Evolutionary conservation across 176 grass and related monocot genomes (phyloP), one percentile per base, ranked within the genome.

Genomic region (Luzula sylvatica): DNA sequence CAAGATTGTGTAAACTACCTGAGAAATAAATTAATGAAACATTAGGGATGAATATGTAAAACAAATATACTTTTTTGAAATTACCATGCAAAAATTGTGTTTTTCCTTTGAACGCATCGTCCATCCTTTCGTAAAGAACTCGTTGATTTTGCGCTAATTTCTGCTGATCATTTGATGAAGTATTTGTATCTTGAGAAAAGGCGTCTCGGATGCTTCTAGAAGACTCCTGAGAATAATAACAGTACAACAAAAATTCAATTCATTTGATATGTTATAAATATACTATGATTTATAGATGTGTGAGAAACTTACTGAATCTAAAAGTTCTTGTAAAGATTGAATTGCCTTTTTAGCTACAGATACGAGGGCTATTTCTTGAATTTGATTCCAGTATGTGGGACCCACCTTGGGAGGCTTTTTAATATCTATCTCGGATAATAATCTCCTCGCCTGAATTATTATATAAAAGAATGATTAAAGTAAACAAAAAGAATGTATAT

Each of bases 1-100:
- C 83, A 85, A 96, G 80, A 79, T 96, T 96, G 46, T 96, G 90
- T 71, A 96, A 81, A 51, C 86, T 96, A 76, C 89, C 89, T 32
- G 29, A 32, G 8, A 32, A 32, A 4, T 32, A 32, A 32, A 32
- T 32, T 32, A 32, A 32, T 32, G 29, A 8, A 32, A 32, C 8
- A 32, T 8, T 4, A 32, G 8, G 29, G 3, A 4, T 32, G 29
- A 32, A 32, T 32, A 32, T 3, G 29, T 32, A 4, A 32, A 4
- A 8, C 3, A 32, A 32, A 8, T 32, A 3, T 32, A 4, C 24
- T 44, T 12, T 50, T 46, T 55, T 11, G 16, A 29, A 63, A 19
- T 50, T 95, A 95, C 90, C 90, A 79, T 79, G 85, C 42, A 96
- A 72, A 66, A 96, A 96, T 55, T 96, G 90, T 0, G 77, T 69